Percentiles rank a stretch among this genome's conserved stretches.
Evolutionary conservation across 225 moss, liverwort and hornwort genomes (phyloP).

Genomic region (Sphagnum contortum): DNA sequence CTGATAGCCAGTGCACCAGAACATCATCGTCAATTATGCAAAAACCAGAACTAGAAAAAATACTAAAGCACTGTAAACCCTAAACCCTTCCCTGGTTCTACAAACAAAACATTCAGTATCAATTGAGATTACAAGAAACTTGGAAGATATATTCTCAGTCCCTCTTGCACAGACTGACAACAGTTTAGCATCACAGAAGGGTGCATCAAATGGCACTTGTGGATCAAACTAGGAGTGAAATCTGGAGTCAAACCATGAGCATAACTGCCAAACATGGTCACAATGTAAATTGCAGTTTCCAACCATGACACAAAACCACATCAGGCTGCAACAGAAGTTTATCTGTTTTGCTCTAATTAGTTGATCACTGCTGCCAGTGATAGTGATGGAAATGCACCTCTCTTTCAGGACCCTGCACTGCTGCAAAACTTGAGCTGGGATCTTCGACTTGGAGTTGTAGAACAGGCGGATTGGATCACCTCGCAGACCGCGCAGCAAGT

Average conservation of each 20-base stretch:
- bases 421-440: conserved; percentile 40
- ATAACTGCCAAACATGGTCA: not conserved
- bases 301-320: not conserved
- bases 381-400: conserved; percentile 21
- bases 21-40: not conserved
- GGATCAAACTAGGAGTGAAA: too few relatives aligned
- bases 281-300: not conserved
- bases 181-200: not conserved
- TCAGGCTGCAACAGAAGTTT: too few relatives aligned
- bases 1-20: conserved; percentile 12
- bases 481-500: conserved; percentile 57
- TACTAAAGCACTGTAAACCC: too few relatives aligned
- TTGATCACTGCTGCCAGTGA: not conserved
- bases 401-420: conserved; percentile 58
- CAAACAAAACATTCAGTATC: not conserved
- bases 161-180: not conserved
- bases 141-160: conserved; percentile 1
- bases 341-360: too few relatives aligned
- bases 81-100: not conserved
- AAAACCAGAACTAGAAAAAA: not conserved
- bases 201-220: too few relatives aligned
- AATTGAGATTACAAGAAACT: not conserved
- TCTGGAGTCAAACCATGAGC: too few relatives aligned
- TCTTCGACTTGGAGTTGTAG: conserved; percentile 37
- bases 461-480: conserved; percentile 57